Evolutionary conservation across 192 early-diverging fungal species (phyloP), one percentile per base, ranked within the genome.

Genomic region (Anaeromyces robustus): DNA sequence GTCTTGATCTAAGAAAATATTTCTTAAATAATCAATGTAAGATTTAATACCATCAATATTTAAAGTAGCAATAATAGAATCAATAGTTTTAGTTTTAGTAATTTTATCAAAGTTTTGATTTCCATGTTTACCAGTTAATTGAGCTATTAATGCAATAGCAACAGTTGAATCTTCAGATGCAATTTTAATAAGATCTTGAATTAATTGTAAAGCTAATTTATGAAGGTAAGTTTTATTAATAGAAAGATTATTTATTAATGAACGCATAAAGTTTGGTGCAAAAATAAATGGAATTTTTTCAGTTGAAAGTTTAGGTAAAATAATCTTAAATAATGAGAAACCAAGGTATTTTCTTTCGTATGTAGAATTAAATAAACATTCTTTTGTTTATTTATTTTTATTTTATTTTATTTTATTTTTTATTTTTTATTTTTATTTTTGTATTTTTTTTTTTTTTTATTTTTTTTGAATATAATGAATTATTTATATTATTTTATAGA

Each of bases 321-420:
- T 84, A 80, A 87, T 89, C 80, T 93, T 90, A 77, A 97, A 90
- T 29, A 97, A 83, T 79, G 94, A 90, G 86, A 96, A 94, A 77
- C 95, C 96, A 90, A 96, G 92, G 87, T 89, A 95, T 84, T 94
- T 95, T 82, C 94, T 92, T 83, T 95, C 94, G 86, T 96, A 92
- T 12, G 90, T 88, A 0, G 91, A 86, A 43, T 88, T 89, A 81
- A 97, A 97, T 77, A 97, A 86, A 11, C 89, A 87, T 32, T 92
- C 90, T 90, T 84, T 34, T 31, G 83, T 26, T 29, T 30, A 34
- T 77, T 29, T 41, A 2, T 41, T 41, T 7, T 34, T 34, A 34
- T 7, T n/a, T n/a, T n/a, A n/a, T n/a, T n/a, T n/a, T n/a, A n/a
- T n/a, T n/a, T n/a, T n/a, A n/a, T n/a, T n/a, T n/a, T n/a, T n/a